phyloP scores from a whole-genome alignment of 768 basidiomycete species.

The Boletus subcaerulescens region DNA sequence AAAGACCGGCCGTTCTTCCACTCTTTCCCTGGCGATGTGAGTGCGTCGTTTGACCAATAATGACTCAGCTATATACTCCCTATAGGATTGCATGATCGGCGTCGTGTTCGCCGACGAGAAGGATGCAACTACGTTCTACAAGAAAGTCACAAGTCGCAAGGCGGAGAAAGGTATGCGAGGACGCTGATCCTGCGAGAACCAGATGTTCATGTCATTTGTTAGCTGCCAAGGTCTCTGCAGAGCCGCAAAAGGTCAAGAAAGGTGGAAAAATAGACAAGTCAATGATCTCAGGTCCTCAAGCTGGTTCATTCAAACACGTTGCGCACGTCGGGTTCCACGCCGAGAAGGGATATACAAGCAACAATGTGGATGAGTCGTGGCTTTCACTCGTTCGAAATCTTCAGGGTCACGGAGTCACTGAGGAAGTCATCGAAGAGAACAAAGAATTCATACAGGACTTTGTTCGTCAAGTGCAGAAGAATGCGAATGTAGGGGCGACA shows the following conservation, averaged over 20 bases:
- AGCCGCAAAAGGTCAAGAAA: conserved; percentile 56
- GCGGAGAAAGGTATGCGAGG: conserved; percentile 48
- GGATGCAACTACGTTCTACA: conserved; percentile 82
- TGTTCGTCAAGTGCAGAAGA: conserved; percentile 47
- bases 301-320: conserved; percentile 81
- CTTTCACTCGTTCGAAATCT: conserved; percentile 65
- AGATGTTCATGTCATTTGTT: conserved; percentile 4
- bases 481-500: conserved; percentile 33
- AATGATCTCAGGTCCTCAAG: conserved; percentile 80
- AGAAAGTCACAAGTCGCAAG: conserved; percentile 76
- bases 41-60: conserved; percentile 33
- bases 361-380: conserved; percentile 91
- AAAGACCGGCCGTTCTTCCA: conserved; percentile 90
- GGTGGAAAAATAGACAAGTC: conserved; percentile 89
- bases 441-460: conserved; percentile 89
- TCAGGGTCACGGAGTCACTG: conserved; percentile 60
- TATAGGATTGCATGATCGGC: conserved; percentile 85
- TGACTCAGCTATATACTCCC: neutral
- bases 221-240: conserved; percentile 46
- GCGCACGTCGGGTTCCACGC: conserved; percentile 94
- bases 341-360: conserved; percentile 81
- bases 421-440: conserved; percentile 68
- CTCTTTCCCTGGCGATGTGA: conserved; percentile 87
- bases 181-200: neutral
- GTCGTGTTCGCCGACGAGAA: conserved; percentile 85